These are phyloP conservation scores for Leishmania arabica DNA, from an alignment of 208 protist genomes.

Conservation along the genomic window DNA sequence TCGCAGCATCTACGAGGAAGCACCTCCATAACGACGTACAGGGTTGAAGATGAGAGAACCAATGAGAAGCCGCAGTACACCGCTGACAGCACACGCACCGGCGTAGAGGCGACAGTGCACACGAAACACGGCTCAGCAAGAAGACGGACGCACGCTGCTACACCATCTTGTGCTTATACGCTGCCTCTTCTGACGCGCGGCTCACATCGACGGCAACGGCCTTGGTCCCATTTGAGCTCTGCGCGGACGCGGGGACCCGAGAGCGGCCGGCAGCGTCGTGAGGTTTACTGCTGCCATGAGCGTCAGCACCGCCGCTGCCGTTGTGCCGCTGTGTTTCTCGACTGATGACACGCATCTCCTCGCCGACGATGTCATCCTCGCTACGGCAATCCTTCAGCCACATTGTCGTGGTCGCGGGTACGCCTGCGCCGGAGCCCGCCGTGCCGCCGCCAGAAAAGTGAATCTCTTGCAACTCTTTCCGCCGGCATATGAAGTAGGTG, in stretches of 20 bases:
- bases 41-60: neutral
- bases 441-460: constrained; percentile 19
- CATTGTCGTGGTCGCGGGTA: neutral
- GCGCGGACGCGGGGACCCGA: neutral
- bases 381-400: neutral
- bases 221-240: neutral
- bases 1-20: neutral
- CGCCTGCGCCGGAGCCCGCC: neutral
- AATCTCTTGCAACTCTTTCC: constrained; percentile 77
- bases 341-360: constrained; percentile 11
- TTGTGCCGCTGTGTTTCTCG: constrained; percentile 2
- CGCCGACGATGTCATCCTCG: neutral
- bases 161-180: constrained; percentile 23
- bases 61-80: neutral
- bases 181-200: neutral
- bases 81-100: neutral
- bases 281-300: neutral
- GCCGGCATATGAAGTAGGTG: constrained; percentile 54
- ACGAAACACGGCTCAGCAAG: neutral
- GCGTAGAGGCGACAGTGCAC: neutral
- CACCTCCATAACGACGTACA: neutral
- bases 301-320: constrained; percentile 2
- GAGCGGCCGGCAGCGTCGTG: neutral
- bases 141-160: neutral
- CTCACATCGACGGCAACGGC: constrained; percentile 17